Evolutionary conservation across 305 asterid species (phyloP).

Genomic region (Ilex paraguariensis): DNA sequence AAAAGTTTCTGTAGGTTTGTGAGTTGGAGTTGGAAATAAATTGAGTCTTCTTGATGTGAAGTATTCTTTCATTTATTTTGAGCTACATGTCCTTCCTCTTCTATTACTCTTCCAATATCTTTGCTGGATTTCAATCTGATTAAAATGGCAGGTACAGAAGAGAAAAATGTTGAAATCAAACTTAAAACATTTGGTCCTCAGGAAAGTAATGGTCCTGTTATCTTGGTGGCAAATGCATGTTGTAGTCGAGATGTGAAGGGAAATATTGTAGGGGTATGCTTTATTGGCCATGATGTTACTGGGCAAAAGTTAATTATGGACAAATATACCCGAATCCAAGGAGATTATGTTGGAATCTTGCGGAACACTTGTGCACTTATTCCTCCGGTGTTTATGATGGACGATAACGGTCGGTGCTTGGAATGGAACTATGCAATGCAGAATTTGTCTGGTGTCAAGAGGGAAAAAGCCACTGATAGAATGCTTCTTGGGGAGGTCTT

Average conservation of each 20-base stretch:
- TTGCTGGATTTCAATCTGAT: conserved; percentile 8
- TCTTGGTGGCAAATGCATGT: conserved; percentile 63
- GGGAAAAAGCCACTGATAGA: conserved; percentile 47
- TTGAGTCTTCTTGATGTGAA: conserved; percentile 8
- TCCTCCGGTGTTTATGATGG: conserved; percentile 81
- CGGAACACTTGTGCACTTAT: conserved; percentile 52
- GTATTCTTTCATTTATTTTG: too few relatives aligned
- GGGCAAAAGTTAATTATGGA: conserved; percentile 43
- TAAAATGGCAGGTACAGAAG: conserved; percentile 57
- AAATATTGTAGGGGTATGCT: conserved; percentile 64
- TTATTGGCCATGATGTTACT: conserved; percentile 71
- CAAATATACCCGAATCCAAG: conserved; percentile 46
- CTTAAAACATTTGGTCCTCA: conserved; percentile 42
- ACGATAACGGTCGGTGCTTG: conserved; percentile 49
- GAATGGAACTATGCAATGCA: conserved; percentile 78
- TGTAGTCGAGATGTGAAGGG: conserved; percentile 57
- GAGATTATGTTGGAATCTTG: conserved; percentile 60
- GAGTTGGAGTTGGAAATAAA: too few relatives aligned
- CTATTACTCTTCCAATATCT: not conserved
- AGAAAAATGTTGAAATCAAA: conserved; percentile 57
- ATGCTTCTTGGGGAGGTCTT: conserved; percentile 81
- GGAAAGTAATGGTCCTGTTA: conserved; percentile 35
- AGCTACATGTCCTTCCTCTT: not conserved
- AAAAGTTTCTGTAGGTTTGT: too few relatives aligned
- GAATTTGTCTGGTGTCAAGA: conserved; percentile 47